A percentile compares a stretch with the other conserved stretches of the same genome.
Conservation (phyloP, 1,284 basidiomycete genomes). For the Rhodotorula sp. region DNA sequence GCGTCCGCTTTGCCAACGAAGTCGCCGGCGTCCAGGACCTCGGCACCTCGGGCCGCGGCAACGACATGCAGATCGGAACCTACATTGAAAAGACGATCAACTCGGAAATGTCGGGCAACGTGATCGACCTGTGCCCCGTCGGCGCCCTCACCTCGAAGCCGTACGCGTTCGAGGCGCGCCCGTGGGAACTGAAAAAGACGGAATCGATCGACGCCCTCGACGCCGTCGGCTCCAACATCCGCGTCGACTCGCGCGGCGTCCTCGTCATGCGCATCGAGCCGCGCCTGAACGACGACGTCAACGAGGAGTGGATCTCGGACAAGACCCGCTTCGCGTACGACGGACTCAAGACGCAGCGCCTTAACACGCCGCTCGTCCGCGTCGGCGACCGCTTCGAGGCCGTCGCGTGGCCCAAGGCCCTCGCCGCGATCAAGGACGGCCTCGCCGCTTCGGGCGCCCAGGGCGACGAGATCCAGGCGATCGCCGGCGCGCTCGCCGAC, state of each 20-base stretch:
- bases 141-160: conserved; percentile 98
- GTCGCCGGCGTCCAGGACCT: conserved; percentile 97
- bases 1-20: conserved; percentile 98
- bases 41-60: conserved; percentile 94
- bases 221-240: conserved; percentile 96
- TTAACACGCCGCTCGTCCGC: conserved; percentile 89
- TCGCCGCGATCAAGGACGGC: conserved; percentile 75
- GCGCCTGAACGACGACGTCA: conserved; percentile 93
- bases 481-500: conserved; percentile 90
- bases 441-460: conserved; percentile 75
- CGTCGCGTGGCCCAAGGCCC: conserved; percentile 88
- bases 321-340: conserved; percentile 97
- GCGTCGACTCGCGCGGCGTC: conserved; percentile 90
- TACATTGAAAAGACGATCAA: conserved; percentile 98
- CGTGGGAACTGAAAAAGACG: conserved; percentile 98
- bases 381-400: conserved; percentile 88
- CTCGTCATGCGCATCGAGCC: conserved; percentile 98
- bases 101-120: conserved; percentile 95
- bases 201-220: conserved; percentile 98
- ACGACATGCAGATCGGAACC: conserved; percentile 97
- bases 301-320: conserved; percentile 99
- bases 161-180: conserved; percentile 92
- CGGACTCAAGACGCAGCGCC: conserved; percentile 89
- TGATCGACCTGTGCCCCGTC: conserved; percentile 95
- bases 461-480: conserved; percentile 93